Conservation (phyloP, 176 grass and related monocot species). For the Ensete glaucum region DNA sequence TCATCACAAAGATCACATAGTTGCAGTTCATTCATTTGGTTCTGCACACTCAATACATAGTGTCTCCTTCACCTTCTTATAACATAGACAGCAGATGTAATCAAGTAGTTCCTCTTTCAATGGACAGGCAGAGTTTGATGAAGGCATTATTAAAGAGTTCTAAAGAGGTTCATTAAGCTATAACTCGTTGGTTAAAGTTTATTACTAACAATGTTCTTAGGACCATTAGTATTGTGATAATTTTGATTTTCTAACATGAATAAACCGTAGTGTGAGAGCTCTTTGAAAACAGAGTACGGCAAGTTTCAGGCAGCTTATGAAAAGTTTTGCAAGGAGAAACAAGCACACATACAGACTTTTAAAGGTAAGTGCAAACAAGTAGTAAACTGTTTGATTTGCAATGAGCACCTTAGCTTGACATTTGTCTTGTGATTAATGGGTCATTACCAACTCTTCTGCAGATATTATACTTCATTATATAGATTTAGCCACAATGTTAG, state of each 20-base stretch:
- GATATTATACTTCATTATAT: too few relatives aligned
- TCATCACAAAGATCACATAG: neutral
- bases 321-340: conserved; percentile 75
- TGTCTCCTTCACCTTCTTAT: neutral
- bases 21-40: neutral
- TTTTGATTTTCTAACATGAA: conserved; percentile 18
- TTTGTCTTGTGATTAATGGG: neutral
- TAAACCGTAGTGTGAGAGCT: conserved; percentile 57
- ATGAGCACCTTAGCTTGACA: neutral
- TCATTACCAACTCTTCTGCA: neutral
- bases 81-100: neutral
- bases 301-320: conserved; percentile 73
- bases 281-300: conserved; percentile 74
- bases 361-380: conserved; percentile 38
- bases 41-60: neutral
- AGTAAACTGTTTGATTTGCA: neutral
- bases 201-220: conserved; percentile 9
- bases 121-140: conserved; percentile 66
- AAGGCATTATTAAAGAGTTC: conserved; percentile 68
- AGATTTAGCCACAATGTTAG: neutral
- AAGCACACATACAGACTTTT: conserved; percentile 60
- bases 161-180: conserved; percentile 50
- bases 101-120: neutral
- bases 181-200: neutral
- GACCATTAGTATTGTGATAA: conserved; percentile 8